Base-by-base conservation (phyloP, 2,329 filamentous ascomycete genomes). In the Rhinocladiella similis region DNA sequence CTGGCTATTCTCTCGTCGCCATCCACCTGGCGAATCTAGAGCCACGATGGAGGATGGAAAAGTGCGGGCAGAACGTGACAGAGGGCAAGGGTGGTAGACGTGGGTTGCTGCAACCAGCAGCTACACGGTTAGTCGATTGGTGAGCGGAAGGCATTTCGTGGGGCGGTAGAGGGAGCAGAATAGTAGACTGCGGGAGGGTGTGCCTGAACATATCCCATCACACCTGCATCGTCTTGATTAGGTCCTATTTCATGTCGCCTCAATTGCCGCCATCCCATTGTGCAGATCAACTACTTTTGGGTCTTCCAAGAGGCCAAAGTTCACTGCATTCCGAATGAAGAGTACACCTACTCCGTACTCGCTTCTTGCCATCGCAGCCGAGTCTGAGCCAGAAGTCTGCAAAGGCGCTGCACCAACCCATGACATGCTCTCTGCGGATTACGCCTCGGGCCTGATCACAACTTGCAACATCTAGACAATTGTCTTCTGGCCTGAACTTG, bases 1-100 rank as follows among this genome's bases (percentile, higher is more conserved):
- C 57, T 56, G 57, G 49, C 53, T 59, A 56, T 47, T 47, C 43
- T 36, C 18, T 39, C 16, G 19, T 33, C n/a, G n/a, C 29, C 14
- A 33, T 47, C 35, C 7, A 16, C 18, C 22, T 16, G 43, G 25
- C 25, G 43, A 22, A n/a, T 27, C 20, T 27, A 29, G 20, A 20
- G 41, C 41, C 41, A 20, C 18, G 36, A 27, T 5, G 25, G 38
- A 43, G 20, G 36, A 42, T 19, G 35, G 25, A n/a, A 48, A 27
- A 22, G 29, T 47, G 45, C n/a, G 51, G 51, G 39, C 43, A 27
- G 33, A 41, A 50, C 41, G 13, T 47, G 50, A 45, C 50, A 16
- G 47, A 41, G 41, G 48, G n/a, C 20, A 47, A 43, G 45, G 53
- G 14, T 41, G 5, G 38, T 16, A 41, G 38, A 41, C 14, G 12